Base-by-base conservation (phyloP, 2,329 filamentous ascomycete genomes). In the Trichophyton mentagrophytes region DNA sequence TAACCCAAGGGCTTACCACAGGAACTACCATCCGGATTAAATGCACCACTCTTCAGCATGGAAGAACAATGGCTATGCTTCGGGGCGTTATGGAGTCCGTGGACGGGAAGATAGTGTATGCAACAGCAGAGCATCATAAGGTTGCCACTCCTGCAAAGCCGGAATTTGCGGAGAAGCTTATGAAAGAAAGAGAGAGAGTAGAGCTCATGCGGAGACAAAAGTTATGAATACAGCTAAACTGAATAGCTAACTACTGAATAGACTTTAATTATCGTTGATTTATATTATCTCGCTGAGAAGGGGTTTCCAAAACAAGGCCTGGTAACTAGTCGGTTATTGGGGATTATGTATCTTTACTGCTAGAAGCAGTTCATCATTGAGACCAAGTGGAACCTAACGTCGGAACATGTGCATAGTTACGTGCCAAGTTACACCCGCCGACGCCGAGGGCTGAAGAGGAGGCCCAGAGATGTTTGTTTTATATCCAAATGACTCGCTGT, bases 41-140 rank as follows among this genome's bases (percentile, higher is more conserved):
- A 22, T 72, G 74, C 51, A 71, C 70, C 53, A 78, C 80, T 9
- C 70, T 75, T 36, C 74, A 78, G 55, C 72, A 75, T 15, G 79
- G 79, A 9, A 74, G 73, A 63, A 79, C 77, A 17, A 81, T 80
- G 78, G 77, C 79, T 5, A 73, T 80, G 71, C 77, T 81, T 46
- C 71, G 74, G 7, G 79, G 77, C 2, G 72, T 71, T 46, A 81
- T 82, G 76, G 77, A 72, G 3, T 78, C 74, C 58, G 66, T 74
- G 15, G 78, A 82, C 65, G 77, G 78, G 0, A 77, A 74, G 64
- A 73, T 68, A 0, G 71, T 76, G 4, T 81, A 78, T 64, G 78
- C 75, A 59, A 79, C 78, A 0, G 78, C 72, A 40, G 79, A 81
- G 66, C 78, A 81, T 63, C 79, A 81, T 67, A 81, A 81, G 63